phyloP scores from a whole-genome alignment of 176 grass and related monocot genomes.

The Dactylis glomerata region DNA sequence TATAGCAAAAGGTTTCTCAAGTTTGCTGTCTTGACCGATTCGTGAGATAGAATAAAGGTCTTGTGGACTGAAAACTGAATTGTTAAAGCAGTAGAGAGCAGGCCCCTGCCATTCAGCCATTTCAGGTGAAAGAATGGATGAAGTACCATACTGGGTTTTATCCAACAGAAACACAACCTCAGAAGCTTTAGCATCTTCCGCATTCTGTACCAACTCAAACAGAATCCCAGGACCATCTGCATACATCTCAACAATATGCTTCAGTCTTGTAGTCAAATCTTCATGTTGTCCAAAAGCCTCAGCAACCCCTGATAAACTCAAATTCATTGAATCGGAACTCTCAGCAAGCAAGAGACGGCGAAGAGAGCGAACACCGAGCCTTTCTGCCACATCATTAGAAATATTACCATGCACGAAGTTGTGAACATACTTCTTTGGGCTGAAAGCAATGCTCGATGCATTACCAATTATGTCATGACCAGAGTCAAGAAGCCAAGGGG shows the following conservation, averaged over 20 bases:
- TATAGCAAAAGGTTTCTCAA: constrained; percentile 96
- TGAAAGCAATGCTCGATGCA: constrained; percentile 54
- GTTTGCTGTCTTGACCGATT: constrained; percentile 97
- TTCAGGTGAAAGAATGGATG: constrained; percentile 98
- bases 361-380: constrained; percentile 90
- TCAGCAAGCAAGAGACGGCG: constrained; percentile 90
- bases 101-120: constrained; percentile 99
- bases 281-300: constrained; percentile 98
- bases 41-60: constrained; percentile 98
- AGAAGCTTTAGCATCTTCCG: constrained; percentile 96
- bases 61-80: constrained; percentile 93
- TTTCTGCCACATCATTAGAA: constrained; percentile 95
- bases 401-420: constrained; percentile 99
- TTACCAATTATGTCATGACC: constrained; percentile 45
- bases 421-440: constrained; percentile 60
- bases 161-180: constrained; percentile 96
- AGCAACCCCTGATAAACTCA: constrained; percentile 95
- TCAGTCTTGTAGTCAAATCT: constrained; percentile 92
- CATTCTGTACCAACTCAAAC: constrained; percentile 96
- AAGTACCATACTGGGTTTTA: constrained; percentile 94
- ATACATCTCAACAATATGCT: constrained; percentile 99
- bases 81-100: constrained; percentile 93
- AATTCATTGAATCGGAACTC: constrained; percentile 98
- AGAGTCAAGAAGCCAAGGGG: constrained; percentile 87
- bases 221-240: constrained; percentile 98